These are phyloP conservation scores for Yarrowia alimentaria DNA, from an alignment of 805 yeast genomes.

Conservation along the genomic window DNA sequence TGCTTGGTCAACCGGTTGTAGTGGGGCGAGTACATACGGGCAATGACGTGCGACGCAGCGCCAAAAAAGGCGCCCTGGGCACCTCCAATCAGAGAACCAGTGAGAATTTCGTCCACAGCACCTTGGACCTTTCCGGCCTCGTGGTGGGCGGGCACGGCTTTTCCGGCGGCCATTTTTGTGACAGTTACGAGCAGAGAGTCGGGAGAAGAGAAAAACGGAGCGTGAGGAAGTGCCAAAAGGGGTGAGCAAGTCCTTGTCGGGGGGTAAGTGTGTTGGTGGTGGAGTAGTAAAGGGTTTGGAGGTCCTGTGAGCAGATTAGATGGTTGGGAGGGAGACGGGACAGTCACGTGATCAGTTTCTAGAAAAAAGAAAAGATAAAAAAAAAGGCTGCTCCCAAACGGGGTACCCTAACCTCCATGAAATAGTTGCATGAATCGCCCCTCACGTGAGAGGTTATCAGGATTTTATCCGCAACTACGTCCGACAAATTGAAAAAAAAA, in stretches of 20 bases:
- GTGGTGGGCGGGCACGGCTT: constrained; percentile 35
- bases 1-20: constrained; percentile 20
- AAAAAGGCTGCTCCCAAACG: too few species aligned
- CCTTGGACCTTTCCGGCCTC: constrained; percentile 33
- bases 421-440: too few species aligned
- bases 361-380: too few species aligned
- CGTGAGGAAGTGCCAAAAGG: background rate
- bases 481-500: too few species aligned
- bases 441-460: too few species aligned
- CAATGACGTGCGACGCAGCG: constrained; percentile 1
- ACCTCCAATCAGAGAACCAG: constrained; percentile 24
- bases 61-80: constrained; percentile 20
- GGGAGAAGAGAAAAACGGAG: background rate
- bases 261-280: too few species aligned
- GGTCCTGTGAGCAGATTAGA: background rate
- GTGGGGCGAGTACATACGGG: constrained; percentile 17
- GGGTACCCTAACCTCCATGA: too few species aligned
- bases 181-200: background rate
- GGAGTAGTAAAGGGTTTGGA: too few species aligned
- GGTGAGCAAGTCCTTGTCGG: too few species aligned
- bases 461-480: too few species aligned
- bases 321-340: too few species aligned
- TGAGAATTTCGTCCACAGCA: constrained; percentile 31
- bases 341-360: too few species aligned
- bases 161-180: constrained; percentile 10